A percentile compares a stretch with the other conserved stretches of the same genome.
Evolutionary conservation across 192 early-diverging fungal species (phyloP).

Genomic region (Diversispora eburnea): DNA sequence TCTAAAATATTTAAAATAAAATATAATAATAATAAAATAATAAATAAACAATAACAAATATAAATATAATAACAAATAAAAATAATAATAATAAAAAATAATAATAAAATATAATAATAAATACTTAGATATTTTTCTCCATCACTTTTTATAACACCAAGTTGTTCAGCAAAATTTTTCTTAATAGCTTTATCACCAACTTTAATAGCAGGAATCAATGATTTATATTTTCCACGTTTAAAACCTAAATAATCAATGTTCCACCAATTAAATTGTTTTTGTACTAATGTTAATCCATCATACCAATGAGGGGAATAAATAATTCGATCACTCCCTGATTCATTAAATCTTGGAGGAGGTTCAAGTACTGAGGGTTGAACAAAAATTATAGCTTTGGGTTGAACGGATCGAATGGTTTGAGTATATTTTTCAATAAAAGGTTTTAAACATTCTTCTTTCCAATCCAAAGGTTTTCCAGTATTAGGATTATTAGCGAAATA

Average conservation of each 20-base stretch:
- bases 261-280: constrained; percentile 56
- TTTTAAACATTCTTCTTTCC: constrained; percentile 66
- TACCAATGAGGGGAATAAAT: constrained; percentile 89
- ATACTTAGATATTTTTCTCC: constrained; percentile 43
- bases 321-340: constrained; percentile 44
- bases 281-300: constrained; percentile 62
- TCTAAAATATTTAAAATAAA: constrained; percentile 29
- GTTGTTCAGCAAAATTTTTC: constrained; percentile 48
- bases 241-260: constrained; percentile 56
- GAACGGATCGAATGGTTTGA: constrained; percentile 51
- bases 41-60: background rate
- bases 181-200: constrained; percentile 53
- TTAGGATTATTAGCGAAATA: constrained; percentile 67
- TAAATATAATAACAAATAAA: background rate
- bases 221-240: constrained; percentile 52
- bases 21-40: constrained; percentile 45
- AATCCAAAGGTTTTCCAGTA: constrained; percentile 53
- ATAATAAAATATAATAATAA: constrained; percentile 52
- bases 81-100: constrained; percentile 29
- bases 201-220: constrained; percentile 44
- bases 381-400: constrained; percentile 51
- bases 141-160: constrained; percentile 45
- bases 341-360: constrained; percentile 43
- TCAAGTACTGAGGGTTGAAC: constrained; percentile 55
- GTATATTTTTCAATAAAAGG: constrained; percentile 70